Conservation (phyloP, 164 flowering plant species). For the Magnolia sinica region DNA sequence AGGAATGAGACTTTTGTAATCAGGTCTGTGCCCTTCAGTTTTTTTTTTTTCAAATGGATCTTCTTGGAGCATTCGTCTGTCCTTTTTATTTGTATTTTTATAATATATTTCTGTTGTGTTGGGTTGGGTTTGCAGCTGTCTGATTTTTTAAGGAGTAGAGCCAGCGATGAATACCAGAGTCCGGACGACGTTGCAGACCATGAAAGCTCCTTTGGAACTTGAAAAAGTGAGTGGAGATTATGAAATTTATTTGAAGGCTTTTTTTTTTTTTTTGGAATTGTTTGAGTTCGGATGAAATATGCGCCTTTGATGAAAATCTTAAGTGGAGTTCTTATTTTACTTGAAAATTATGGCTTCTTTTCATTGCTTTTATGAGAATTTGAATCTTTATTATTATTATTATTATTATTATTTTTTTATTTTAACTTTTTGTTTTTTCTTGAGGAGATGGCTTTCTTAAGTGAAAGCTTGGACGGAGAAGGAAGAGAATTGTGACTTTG, state of each 20-base stretch:
- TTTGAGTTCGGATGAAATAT: neutral
- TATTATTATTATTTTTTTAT: too few relatives aligned
- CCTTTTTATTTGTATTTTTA: neutral
- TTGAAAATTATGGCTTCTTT: neutral
- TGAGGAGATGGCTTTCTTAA: neutral
- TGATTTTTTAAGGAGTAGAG: constrained; percentile 5
- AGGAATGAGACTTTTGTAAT: constrained; percentile 15
- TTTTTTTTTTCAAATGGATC: too few relatives aligned
- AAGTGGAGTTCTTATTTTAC: neutral
- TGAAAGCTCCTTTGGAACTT: constrained; percentile 39
- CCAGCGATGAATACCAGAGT: constrained; percentile 47
- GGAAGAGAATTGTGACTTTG: neutral
- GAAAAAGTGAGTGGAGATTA: constrained; percentile 40
- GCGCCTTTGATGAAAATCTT: too few relatives aligned
- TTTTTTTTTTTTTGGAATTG: neutral
- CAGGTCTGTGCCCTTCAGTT: constrained; percentile 2
- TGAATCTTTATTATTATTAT: too few relatives aligned
- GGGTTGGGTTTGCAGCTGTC: neutral
- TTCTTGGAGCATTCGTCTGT: neutral
- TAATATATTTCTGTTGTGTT: constrained; percentile 1
- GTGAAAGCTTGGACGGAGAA: neutral
- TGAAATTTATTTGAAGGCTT: constrained; percentile 12
- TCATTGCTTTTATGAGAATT: neutral
- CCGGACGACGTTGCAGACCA: constrained; percentile 38
- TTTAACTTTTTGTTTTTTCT: neutral